Evolutionary conservation across 139 green algal genomes (phyloP).

Genomic region (Picochlorum costavermella): DNA sequence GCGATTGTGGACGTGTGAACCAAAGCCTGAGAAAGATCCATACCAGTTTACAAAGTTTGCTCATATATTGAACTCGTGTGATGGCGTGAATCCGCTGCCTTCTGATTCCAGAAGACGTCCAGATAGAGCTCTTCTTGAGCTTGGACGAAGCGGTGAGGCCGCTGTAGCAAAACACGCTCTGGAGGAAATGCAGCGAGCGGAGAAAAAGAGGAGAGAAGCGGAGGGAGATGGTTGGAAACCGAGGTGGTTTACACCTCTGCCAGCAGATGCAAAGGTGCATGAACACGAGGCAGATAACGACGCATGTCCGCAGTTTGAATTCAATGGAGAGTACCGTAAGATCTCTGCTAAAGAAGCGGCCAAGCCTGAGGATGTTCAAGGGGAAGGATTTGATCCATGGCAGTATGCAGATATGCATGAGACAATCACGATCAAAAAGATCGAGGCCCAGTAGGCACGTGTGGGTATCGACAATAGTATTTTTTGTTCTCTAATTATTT

Average conservation of each 20-base stretch:
- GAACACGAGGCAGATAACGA: constrained; percentile 42
- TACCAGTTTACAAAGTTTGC: constrained; percentile 89
- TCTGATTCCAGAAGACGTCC: constrained; percentile 65
- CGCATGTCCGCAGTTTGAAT: constrained; percentile 56
- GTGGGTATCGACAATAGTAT: too few relatives aligned
- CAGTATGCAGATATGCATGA: constrained; percentile 55
- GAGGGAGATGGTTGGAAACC: constrained; percentile 50
- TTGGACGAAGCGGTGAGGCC: constrained; percentile 38
- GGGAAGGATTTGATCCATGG: constrained; percentile 64
- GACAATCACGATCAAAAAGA: constrained; percentile 21
- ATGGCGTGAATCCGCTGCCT: constrained; percentile 50
- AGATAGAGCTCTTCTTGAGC: constrained; percentile 51
- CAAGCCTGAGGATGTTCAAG: constrained; percentile 36
- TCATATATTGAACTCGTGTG: constrained; percentile 62
- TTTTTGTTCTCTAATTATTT: background rate
- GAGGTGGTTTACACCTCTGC: constrained; percentile 56
- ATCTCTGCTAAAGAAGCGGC: constrained; percentile 1
- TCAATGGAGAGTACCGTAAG: constrained; percentile 39
- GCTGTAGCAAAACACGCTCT: constrained; percentile 64
- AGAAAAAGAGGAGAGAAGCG: constrained; percentile 42
- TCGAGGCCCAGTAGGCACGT: constrained; percentile 1
- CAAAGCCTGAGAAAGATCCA: constrained; percentile 71
- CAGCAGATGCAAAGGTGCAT: constrained; percentile 29
- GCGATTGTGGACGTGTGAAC: constrained; percentile 64
- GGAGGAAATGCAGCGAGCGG: constrained; percentile 70